phyloP scores from a whole-genome alignment of 306 rosid genomes.

The Cicer chorassanicum region DNA sequence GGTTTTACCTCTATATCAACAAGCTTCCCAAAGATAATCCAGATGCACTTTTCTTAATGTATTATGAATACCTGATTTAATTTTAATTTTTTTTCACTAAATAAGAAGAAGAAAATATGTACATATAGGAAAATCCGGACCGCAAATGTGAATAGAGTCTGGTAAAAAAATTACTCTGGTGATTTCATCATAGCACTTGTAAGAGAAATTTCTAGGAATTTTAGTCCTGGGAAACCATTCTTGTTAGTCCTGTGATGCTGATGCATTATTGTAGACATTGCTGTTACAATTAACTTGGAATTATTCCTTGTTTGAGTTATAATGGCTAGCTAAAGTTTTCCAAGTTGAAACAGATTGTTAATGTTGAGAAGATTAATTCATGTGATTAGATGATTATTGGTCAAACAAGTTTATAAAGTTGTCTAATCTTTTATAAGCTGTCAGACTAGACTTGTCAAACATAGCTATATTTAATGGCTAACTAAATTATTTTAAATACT shows the following conservation, averaged over 20 bases:
- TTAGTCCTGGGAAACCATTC: slow-evolving; percentile 42
- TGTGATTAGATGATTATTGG: slow-evolving; percentile 34
- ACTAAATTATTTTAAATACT: background rate
- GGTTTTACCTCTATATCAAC: slow-evolving; percentile 84
- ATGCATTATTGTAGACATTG: slow-evolving; percentile 45
- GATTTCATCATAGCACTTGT: slow-evolving; percentile 42
- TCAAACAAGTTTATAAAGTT: slow-evolving; percentile 8
- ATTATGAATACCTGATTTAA: slow-evolving; percentile 84
- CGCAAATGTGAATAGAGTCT: slow-evolving; percentile 75
- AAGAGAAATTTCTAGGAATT: slow-evolving; percentile 51
- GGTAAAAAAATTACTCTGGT: slow-evolving; percentile 51
- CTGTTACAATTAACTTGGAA: slow-evolving; percentile 31
- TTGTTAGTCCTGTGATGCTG: slow-evolving; percentile 36
- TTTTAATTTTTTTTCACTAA: slow-evolving; percentile 20
- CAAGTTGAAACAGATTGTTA: slow-evolving; percentile 20
- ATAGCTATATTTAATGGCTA: background rate
- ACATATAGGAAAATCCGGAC: slow-evolving; percentile 63
- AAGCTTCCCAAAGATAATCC: slow-evolving; percentile 91
- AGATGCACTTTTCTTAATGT: slow-evolving; percentile 87
- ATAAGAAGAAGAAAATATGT: slow-evolving; percentile 54
- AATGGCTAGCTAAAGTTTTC: slow-evolving; percentile 6
- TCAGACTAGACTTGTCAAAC: slow-evolving; percentile 27
- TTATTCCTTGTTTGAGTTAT: slow-evolving; percentile 36
- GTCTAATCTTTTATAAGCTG: background rate
- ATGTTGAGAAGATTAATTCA: slow-evolving; percentile 18